Percentiles rank a stretch among this genome's conserved stretches.
phyloP scores from a whole-genome alignment of 352 stramenopile species.

The Phytophthora cactorum region DNA sequence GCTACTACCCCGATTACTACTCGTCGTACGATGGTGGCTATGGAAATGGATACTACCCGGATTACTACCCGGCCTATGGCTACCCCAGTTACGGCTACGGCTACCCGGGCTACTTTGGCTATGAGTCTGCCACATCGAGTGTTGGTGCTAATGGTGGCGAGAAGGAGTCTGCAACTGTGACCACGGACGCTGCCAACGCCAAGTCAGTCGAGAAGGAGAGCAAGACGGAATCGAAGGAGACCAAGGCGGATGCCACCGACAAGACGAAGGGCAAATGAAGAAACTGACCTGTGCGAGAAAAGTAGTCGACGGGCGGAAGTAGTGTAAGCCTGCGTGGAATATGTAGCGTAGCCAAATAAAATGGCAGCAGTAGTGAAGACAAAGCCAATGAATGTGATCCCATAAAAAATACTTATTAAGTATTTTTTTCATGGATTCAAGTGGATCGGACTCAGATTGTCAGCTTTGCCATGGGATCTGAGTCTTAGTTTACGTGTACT shows the following conservation, averaged over 20 bases:
- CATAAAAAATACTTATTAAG: not conserved
- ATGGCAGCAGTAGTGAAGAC: not conserved
- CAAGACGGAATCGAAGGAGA: not conserved
- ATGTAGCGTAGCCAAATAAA: constrained; percentile 3
- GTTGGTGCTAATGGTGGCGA: not conserved
- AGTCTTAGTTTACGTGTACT: not conserved
- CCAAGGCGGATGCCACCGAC: not conserved
- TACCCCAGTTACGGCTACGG: not conserved
- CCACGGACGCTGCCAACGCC: not conserved
- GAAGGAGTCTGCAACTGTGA: not conserved
- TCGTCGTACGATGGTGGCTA: not conserved
- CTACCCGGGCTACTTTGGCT: not conserved
- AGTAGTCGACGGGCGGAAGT: not conserved
- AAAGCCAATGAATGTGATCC: constrained; percentile 1
- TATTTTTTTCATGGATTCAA: not conserved
- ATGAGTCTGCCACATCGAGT: not conserved
- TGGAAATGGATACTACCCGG: not conserved
- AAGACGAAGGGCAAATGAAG: constrained; percentile 2
- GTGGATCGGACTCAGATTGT: not conserved
- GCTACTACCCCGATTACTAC: not conserved
- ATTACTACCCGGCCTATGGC: not conserved
- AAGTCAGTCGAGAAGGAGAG: constrained; percentile 6
- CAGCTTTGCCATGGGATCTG: not conserved
- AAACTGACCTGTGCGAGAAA: no score
- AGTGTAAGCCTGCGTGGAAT: not conserved